Evolutionary conservation across 805 yeast species (phyloP), one percentile per base, ranked within the genome.

Genomic region (Komagataella populi): DNA sequence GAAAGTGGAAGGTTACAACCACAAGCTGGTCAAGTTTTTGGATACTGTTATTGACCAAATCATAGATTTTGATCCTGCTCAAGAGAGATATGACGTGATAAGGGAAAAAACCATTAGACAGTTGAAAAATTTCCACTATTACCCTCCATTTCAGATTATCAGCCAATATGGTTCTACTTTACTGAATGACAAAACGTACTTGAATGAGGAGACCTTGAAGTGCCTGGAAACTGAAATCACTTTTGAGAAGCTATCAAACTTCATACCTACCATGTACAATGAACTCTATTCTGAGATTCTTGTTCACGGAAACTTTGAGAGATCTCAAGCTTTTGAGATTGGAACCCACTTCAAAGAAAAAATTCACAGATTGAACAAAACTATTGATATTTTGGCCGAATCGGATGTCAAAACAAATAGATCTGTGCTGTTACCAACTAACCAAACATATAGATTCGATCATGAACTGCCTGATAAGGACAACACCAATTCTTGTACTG

Each of bases 401-500:
- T 6, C 39, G 10, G 39, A 30, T 30, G 39, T 30, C 3, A 30
- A 30, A 30, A 65, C 69, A 49, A 69, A 70, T 8, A 61, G 80
- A 49, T 71, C 80, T 1, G 64, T 66, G 45, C 58, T 70, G 45
- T 57, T 81, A 45, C 71, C 77, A 14, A 52, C 60, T 5, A 67
- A 67, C 6, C 63, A 68, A 23, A 61, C 64, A 1, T 70, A 64
- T 53, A 72, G 80, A 55, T 82, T 65, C 56, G 80, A 80, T 51
- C 65, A 70, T 23, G 53, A 58, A 1, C 66, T 84, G 49, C 77
- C 73, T 47, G 96, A 90, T 63, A 69, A 74, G 3, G 70, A 80
- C 51, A 87, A 91, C 62, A 74, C 84, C 53, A 91, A 91, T 61
- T 84, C 96, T 0, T 86, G 95, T 64, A 78, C 89, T 57, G 95